Percentiles rank a stretch among this genome's conserved stretches.
These are phyloP conservation scores for Globisporangium echinulatum DNA, from an alignment of 352 stramenopile species.

Conservation along the genomic window DNA sequence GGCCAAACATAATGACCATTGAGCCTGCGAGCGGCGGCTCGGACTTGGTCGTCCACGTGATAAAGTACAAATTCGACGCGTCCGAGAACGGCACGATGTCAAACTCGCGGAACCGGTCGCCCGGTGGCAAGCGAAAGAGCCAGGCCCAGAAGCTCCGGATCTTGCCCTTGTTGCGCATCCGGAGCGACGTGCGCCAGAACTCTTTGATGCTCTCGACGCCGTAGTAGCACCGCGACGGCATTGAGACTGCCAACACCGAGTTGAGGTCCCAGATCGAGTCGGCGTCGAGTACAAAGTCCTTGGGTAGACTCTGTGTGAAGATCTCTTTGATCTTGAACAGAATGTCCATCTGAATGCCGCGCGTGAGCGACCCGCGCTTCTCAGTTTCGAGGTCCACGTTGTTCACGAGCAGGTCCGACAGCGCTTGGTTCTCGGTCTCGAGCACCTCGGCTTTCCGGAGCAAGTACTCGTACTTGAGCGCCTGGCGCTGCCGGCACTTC, in stretches of 20 bases:
- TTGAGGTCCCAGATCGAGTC: slow-evolving; percentile 84
- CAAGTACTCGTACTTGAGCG: slow-evolving; percentile 77
- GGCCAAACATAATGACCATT: slow-evolving; percentile 84
- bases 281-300: slow-evolving; percentile 80
- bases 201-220: slow-evolving; percentile 85
- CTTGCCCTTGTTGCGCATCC: slow-evolving; percentile 86
- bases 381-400: slow-evolving; percentile 54
- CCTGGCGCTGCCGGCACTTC: slow-evolving; percentile 76
- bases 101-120: slow-evolving; percentile 72
- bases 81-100: slow-evolving; percentile 69
- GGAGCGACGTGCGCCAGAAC: slow-evolving; percentile 77
- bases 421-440: slow-evolving; percentile 53
- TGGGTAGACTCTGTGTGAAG: slow-evolving; percentile 78
- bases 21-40: slow-evolving; percentile 57
- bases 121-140: slow-evolving; percentile 69
- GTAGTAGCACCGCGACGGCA: slow-evolving; percentile 83
- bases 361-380: slow-evolving; percentile 55
- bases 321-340: slow-evolving; percentile 86
- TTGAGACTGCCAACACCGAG: slow-evolving; percentile 77
- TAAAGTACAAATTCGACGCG: slow-evolving; percentile 74
- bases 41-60: slow-evolving; percentile 82
- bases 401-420: slow-evolving; percentile 73
- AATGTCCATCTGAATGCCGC: slow-evolving; percentile 85
- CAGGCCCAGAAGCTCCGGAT: slow-evolving; percentile 84
- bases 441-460: slow-evolving; percentile 65